Base-by-base conservation (phyloP, 441 rosid species). In the Omphalea diandra region DNA sequence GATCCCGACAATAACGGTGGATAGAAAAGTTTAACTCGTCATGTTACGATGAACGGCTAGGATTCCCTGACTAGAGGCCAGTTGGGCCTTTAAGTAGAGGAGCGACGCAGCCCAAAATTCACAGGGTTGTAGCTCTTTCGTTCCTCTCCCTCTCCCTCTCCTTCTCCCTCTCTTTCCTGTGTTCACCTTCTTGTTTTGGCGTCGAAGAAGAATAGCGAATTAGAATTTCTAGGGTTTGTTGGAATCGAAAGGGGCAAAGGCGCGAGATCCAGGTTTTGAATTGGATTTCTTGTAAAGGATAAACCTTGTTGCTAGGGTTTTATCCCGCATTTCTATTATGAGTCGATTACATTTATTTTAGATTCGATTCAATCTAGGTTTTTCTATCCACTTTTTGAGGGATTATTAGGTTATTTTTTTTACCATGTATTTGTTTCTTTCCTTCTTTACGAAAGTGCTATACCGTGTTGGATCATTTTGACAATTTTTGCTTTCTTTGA, bases 61-160 rank as follows among this genome's bases (percentile, higher is more conserved):
- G 86, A 87, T 86, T 74, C 17, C 1, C 65, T 76, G 35, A 58
- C 29, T 41, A 20, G 78, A 75, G 85, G 84, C 54, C 8, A 29
- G 7, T 31, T 70, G 76, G 87, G 88, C 83, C 83, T 83, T 74
- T 86, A 88, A 88, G 76, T 82, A 74, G 77, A 77, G 76, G 69
- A 71, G 33, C 69, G 15, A 78, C 38, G 31, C 8, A 71, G 77
- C 76, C 79, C 77, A 31, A 24, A 53, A 53, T 58, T 27, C 47
- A 24, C 65, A 32, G 67, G 67, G 44, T 67, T 7, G 0, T 10
- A 5, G 7, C 61, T 67, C 73, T 74, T 71, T 67, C 73, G 50
- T 33, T 41, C 8, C 32, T 72, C 33, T 44, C 33, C 29, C 9
- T 60, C 52, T 62, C 9, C 31, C 10, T 62, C 24, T 36, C 63